Conservation (phyloP, 2,329 filamentous ascomycete species). For the Diaporthe humulicola region DNA sequence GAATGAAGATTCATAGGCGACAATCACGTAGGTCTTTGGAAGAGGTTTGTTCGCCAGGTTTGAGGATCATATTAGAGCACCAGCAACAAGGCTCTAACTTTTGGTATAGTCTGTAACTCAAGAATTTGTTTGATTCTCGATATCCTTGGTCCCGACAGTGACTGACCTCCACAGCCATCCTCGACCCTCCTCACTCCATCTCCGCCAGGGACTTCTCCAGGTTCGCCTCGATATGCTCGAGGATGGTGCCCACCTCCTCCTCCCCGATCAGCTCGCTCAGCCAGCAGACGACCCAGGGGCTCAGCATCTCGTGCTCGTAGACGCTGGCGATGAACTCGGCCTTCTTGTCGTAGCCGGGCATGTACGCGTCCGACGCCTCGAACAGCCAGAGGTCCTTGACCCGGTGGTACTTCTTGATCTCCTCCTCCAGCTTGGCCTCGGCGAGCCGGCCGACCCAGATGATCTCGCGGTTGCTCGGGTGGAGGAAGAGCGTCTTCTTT, state of each 20-base stretch:
- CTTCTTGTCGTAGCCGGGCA: conserved; percentile 29
- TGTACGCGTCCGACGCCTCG: conserved; percentile 5
- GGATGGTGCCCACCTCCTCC: conserved; percentile 14
- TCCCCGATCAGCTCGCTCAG: conserved; percentile 32
- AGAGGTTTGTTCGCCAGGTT: not conserved
- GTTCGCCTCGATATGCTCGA: conserved; percentile 8
- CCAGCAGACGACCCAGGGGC: conserved; percentile 35
- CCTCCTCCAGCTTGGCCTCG: conserved; percentile 28
- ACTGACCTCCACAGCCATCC: not conserved
- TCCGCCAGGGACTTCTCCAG: conserved; percentile 9
- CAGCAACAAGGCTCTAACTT: not conserved
- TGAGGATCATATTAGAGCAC: not conserved
- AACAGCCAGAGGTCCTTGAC: conserved; percentile 39
- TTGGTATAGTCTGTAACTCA: not conserved
- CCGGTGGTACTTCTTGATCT: conserved; percentile 33
- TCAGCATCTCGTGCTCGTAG: conserved; percentile 34
- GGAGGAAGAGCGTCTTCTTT: conserved; percentile 34
- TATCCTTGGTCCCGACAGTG: not conserved
- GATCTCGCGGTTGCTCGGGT: not conserved
- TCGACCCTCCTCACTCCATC: conserved; percentile 5
- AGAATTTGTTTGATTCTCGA: not conserved
- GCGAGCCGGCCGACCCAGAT: conserved; percentile 26
- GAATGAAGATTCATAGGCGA: not conserved
- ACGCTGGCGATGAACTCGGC: conserved; percentile 13
- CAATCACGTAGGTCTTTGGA: not conserved